Evolutionary conservation across 1,139 yeast genomes (phyloP).

Genomic region (Geotrichum bryndzae): DNA sequence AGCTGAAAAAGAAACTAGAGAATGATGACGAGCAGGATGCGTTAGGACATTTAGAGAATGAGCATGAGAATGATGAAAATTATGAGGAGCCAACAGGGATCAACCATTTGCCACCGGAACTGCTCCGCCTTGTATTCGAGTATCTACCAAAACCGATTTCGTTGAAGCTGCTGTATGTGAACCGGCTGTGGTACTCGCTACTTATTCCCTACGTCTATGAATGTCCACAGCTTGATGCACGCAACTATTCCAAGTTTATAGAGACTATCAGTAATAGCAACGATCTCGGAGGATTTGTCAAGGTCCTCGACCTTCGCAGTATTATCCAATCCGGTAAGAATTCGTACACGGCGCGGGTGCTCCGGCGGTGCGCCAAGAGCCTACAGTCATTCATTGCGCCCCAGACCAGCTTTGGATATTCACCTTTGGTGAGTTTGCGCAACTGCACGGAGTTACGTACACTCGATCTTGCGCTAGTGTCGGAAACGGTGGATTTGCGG

Average conservation of each 20-base stretch:
- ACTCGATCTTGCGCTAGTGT: conserved; percentile 78
- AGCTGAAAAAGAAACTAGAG: conserved; percentile 14
- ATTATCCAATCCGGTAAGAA: conserved; percentile 91
- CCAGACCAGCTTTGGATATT: conserved; percentile 88
- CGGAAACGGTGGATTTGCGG: conserved; percentile 79
- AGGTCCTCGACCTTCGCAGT: conserved; percentile 57
- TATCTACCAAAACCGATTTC: conserved; percentile 40
- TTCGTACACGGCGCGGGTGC: conserved; percentile 75
- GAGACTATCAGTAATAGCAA: conserved; percentile 46
- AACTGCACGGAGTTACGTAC: conserved; percentile 58
- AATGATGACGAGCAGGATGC: conserved; percentile 4
- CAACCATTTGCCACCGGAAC: conserved; percentile 48
- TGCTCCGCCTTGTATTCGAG: conserved; percentile 49
- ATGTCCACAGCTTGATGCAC: conserved; percentile 55
- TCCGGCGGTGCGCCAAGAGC: conserved; percentile 64
- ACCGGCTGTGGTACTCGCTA: conserved; percentile 53
- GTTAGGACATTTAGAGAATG: conserved; percentile 20
- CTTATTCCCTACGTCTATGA: conserved; percentile 59
- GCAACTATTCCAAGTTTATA: conserved; percentile 67
- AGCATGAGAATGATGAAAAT: conserved; percentile 20
- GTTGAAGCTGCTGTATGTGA: conserved; percentile 50
- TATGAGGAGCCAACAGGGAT: not conserved
- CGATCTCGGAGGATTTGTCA: conserved; percentile 33
- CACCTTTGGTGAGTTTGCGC: conserved; percentile 74
- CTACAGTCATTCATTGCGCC: conserved; percentile 77